Evolutionary conservation across 2,329 filamentous ascomycete genomes (phyloP).

Genomic region (Trichoderma sp.): DNA sequence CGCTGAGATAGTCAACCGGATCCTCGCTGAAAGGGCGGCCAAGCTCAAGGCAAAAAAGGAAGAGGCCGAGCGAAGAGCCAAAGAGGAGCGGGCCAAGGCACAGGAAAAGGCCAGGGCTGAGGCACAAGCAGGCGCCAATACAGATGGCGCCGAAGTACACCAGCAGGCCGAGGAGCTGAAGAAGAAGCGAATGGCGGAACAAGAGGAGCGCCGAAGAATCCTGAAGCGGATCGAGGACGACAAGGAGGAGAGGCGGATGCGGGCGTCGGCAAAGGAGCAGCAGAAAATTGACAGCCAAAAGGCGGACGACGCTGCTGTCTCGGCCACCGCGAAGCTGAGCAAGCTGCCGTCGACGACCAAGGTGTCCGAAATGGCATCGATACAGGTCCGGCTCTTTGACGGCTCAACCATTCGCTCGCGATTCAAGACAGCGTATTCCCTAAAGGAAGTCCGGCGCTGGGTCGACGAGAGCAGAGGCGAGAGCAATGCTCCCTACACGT

Average conservation of each 20-base stretch:
- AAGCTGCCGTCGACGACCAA: constrained; percentile 31
- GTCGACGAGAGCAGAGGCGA: constrained; percentile 62
- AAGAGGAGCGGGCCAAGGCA: constrained; percentile 47
- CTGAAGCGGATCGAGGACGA: constrained; percentile 74
- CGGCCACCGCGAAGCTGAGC: constrained; percentile 33
- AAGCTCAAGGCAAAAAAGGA: constrained; percentile 42
- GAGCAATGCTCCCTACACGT: constrained; percentile 66
- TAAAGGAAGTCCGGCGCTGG: constrained; percentile 72
- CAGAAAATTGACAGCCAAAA: constrained; percentile 34
- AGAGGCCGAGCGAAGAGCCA: constrained; percentile 45
- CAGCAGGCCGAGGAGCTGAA: constrained; percentile 55
- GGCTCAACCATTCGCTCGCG: constrained; percentile 72
- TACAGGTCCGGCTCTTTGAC: constrained; percentile 82
- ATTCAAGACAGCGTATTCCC: constrained; percentile 62
- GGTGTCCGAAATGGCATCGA: constrained; percentile 41
- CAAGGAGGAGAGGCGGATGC: constrained; percentile 62
- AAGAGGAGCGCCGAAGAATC: constrained; percentile 67
- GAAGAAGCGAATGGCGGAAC: constrained; percentile 62
- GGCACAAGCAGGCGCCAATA: constrained; percentile 35
- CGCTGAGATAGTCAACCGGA: constrained; percentile 34
- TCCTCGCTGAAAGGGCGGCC: constrained; percentile 51
- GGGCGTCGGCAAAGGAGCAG: constrained; percentile 49
- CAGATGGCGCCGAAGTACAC: constrained; percentile 35
- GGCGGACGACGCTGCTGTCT: constrained; percentile 29
- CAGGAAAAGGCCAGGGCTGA: constrained; percentile 46